A percentile compares a stretch with the other conserved stretches of the same genome.
Evolutionary conservation across 2,329 filamentous ascomycete genomes (phyloP).

Genomic region (Colletotrichum theobromicola): DNA sequence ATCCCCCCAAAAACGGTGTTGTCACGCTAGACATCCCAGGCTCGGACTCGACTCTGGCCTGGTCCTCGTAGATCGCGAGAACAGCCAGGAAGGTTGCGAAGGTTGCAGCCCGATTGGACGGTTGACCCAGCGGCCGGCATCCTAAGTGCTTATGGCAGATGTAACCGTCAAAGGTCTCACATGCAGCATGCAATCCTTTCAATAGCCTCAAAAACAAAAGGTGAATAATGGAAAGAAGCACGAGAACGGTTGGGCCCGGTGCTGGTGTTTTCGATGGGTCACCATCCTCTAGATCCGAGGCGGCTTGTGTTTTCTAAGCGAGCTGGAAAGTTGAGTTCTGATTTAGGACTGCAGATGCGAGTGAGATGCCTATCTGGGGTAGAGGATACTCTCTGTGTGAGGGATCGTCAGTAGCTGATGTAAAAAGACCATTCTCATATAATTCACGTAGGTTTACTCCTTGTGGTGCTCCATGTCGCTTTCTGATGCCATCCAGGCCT

Average conservation of each 20-base stretch:
- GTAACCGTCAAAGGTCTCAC: conserved; percentile 11
- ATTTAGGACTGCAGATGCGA: background rate
- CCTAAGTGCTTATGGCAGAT: conserved; percentile 20
- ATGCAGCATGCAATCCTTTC: conserved; percentile 5
- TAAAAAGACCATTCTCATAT: background rate
- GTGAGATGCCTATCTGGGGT: background rate
- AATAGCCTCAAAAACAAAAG: background rate
- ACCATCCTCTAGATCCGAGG: background rate
- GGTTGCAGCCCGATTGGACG: background rate
- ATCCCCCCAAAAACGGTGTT: background rate
- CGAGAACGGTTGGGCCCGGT: background rate
- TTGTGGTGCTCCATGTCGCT: background rate
- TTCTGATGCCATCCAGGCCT: background rate
- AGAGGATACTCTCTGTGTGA: background rate
- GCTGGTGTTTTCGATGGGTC: background rate
- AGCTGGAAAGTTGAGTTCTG: background rate
- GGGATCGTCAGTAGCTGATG: background rate
- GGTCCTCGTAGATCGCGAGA: background rate
- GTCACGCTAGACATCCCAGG: background rate
- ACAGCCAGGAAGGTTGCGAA: too few species aligned
- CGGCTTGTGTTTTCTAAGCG: background rate
- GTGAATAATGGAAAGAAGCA: background rate
- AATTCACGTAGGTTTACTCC: background rate
- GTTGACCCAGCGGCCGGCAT: background rate
- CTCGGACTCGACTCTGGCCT: background rate